Evolutionary conservation across 208 protist genomes (phyloP), one percentile per base, ranked within the genome.

Genomic region (Entamoeba moshkovskii): DNA sequence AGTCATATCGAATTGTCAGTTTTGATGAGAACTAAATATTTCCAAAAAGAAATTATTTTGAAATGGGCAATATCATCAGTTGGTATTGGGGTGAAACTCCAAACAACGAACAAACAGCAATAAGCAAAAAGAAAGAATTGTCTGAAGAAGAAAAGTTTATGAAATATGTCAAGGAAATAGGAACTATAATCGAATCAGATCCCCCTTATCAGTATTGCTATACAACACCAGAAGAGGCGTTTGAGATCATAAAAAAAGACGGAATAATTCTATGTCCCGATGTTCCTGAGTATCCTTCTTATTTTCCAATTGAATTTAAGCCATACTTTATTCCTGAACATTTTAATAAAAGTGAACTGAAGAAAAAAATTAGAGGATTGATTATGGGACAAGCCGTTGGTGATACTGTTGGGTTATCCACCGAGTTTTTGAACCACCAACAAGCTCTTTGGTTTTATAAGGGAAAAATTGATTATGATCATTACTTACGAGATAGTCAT

Each of bases 371-470:
- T 47, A 91, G 93, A 4, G 96, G 96, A 6, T 47, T n/a, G 29
- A 95, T 96, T 18, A 96, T 96, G 85, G 96, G 95, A 29, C 95
- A 96, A 47, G 92, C 49, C 16, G 44, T 96, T 3, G 96, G 96
- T 66, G 96, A 96, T 94, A 95, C 96, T 29, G 93, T 95, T 93
- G 96, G 95, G 0, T 93, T 59, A 93, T 47, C 95, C 22, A 96
- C 96, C 11, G 95, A 96, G 59, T 96, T 96, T 92, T 25, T 92
- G 44, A 93, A 85, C 48, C 94, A 95, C 46, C 22, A 95, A 45
- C 25, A 42, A 25, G 59, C 96, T 6, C 0, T 42, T n/a, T 0
- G n/a, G 0, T 18, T 48, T 42, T 96, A 96, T 66, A 92, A 93
- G 5, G 29, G 85, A 3, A 42, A 92, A 38, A 95, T 96, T 25